Conservation (phyloP, 768 basidiomycete genomes). For the Macrolepiota albuminosa region DNA sequence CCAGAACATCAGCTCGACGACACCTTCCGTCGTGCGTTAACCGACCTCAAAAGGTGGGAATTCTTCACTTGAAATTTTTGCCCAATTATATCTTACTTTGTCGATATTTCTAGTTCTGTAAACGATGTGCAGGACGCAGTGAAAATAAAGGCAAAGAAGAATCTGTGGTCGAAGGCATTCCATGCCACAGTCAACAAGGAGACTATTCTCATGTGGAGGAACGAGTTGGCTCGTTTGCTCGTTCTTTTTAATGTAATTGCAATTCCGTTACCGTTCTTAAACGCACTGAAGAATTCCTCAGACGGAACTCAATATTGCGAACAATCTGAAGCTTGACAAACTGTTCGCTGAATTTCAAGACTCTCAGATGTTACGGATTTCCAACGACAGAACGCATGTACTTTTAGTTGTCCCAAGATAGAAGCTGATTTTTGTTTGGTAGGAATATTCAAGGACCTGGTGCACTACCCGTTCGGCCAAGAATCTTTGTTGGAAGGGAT, state of each 20-base stretch:
- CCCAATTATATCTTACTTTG: background rate
- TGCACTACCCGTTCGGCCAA: no score
- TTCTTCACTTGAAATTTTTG: background rate
- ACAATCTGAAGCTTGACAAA: constrained; percentile 10
- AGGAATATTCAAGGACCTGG: no score
- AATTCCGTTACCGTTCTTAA: background rate
- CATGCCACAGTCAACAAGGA: constrained; percentile 8
- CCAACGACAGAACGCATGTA: no score
- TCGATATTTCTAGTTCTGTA: background rate
- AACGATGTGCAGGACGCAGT: background rate
- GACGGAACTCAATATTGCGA: constrained; percentile 7
- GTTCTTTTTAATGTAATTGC: constrained; percentile 9
- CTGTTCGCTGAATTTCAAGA: constrained; percentile 3
- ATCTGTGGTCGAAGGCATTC: constrained; percentile 1
- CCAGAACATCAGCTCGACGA: no score
- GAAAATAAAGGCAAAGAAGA: background rate
- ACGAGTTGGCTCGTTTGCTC: constrained; percentile 2
- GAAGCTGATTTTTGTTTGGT: no score
- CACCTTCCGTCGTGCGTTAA: no score
- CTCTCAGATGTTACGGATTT: background rate
- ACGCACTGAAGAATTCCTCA: background rate
- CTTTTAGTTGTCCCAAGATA: no score
- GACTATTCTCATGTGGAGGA: constrained; percentile 4
- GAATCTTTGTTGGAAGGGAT: no score
- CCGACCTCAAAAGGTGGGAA: no score